phyloP scores from a whole-genome alignment of 2,329 filamentous ascomycete genomes.

The Neopestalotiopsis sp. region DNA sequence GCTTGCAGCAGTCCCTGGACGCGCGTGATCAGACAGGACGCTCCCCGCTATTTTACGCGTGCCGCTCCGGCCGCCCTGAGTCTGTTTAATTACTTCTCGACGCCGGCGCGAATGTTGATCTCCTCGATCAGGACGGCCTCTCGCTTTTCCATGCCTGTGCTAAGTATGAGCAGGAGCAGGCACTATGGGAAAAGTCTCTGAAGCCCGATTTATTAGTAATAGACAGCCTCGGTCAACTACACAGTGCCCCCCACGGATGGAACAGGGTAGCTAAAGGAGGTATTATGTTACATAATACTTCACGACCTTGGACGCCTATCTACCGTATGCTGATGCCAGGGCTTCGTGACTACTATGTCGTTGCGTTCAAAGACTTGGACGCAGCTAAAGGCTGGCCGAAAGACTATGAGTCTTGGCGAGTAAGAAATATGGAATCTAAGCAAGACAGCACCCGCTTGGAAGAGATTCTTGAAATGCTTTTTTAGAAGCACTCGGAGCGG shows the following conservation, averaged over 20 bases:
- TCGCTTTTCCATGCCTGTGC: conserved; percentile 25
- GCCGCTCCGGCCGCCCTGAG: conserved; percentile 28
- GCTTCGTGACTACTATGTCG: neutral
- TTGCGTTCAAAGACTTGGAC: neutral
- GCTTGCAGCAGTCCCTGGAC: neutral
- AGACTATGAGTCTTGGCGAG: neutral
- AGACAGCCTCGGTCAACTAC: neutral
- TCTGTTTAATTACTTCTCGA: conserved; percentile 32
- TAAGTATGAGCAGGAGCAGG: conserved; percentile 23
- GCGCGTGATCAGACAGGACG: neutral
- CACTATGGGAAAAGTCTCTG: neutral
- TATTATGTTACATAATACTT: neutral
- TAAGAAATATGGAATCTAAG: neutral
- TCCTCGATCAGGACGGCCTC: neutral
- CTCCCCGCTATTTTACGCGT: conserved; percentile 32
- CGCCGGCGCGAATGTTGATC: conserved; percentile 27
- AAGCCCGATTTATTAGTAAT: neutral
- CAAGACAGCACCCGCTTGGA: neutral
- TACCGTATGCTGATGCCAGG: neutral
- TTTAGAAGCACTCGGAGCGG: neutral
- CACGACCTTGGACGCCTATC: neutral
- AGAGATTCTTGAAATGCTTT: neutral
- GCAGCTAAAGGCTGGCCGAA: neutral
- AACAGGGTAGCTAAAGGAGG: neutral
- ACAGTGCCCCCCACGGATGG: neutral